Evolutionary conservation across 2,329 filamentous ascomycete genomes (phyloP), one percentile per base, ranked within the genome.

Genomic region (Sarocladium brachiariae): DNA sequence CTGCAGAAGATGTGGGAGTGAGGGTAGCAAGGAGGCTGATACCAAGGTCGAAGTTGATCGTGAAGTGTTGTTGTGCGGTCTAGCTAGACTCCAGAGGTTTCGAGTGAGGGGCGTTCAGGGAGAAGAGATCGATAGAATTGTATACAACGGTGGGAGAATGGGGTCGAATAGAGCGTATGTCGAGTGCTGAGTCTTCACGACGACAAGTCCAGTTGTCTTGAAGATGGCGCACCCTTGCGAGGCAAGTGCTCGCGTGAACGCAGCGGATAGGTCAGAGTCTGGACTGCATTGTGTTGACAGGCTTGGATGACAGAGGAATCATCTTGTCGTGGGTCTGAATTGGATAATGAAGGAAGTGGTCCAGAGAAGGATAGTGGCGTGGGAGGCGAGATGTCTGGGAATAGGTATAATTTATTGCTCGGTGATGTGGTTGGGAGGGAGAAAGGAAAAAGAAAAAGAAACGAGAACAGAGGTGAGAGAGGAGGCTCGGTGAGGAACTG

Each of bases 161-260:
- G 5, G 23, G 16, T 14, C n/a, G 11, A 31, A 10, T 46, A 33
- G 27, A 25, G 13, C 19, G 24, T 33, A n/a, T 47, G n/a, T 27
- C 14, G 43, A 47, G 18, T 47, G 16, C 43, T 34, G 5, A 47
- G 18, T 5, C 18, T 47, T 18, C 43, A 33, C 21, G n/a, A 47
- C 43, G n/a, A 47, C 43, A 21, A 34, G 10, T 5, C 19, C 8
- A 14, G 14, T 43, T 19, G 30, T 47, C 18, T 31, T 18, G 30
- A 25, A 31, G 43, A 25, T 34, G 43, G 14, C 43, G n/a, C 23
- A 33, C 25, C 30, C 43, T 31, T 35, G 30, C 31, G 27, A 35
- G 46, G 46, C 30, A 49, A 37, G 46, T 49, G 46, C 46, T 49
- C 46, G 46, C 46, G 46, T 49, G 46, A 37, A 35, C 33, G 46